Evolutionary conservation across 2,329 filamentous ascomycete genomes (phyloP), one percentile per base, ranked within the genome.

Genomic region (Fusarium miscanthi): DNA sequence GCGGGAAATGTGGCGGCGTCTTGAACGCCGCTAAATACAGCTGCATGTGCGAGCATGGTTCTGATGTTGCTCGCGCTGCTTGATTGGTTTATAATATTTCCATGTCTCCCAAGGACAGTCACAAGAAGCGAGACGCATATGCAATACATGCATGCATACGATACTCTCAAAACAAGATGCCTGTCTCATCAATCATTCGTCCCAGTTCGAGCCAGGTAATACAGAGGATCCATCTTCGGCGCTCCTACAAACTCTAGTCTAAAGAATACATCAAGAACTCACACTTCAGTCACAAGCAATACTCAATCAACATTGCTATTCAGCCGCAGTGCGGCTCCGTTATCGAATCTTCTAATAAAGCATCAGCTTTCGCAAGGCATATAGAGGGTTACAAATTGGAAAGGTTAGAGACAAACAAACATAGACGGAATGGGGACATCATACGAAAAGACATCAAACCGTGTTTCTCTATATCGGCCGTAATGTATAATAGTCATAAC

Each of bases 401-500:
- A 61, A 27, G 33, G n/a, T 33, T 27, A 46, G 25, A 25, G 14
- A 17, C 25, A 38, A 19, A 25, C 7, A n/a, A 11, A 21, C 25
- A 35, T 25, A 56, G 33, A 45, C 25, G 25, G 21, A 25, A 41
- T 19, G 41, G 45, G 33, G 17, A 46, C 30, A 23, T 42, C n/a
- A 54, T 33, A 37, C 43, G 61, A 58, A 63, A 59, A 53, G 25
- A 63, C 59, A 69, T 77, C 64, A 69, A 72, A 57, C 42, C 58
- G 19, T 53, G 33, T 74, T 72, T 76, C 63, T 76, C 72, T 77
- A 77, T 77, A 70, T 74, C 52, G 72, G 73, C 62, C 72, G 75
- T 77, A 69, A 76, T 59, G 53, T 75, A 76, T 76, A 73, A 61
- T 73, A 66, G 63, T 77, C 75, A 63, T 77, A 61, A 70, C 67